Evolutionary conservation across 2,329 filamentous ascomycete genomes (phyloP).

Genomic region (Cercospora zeina): DNA sequence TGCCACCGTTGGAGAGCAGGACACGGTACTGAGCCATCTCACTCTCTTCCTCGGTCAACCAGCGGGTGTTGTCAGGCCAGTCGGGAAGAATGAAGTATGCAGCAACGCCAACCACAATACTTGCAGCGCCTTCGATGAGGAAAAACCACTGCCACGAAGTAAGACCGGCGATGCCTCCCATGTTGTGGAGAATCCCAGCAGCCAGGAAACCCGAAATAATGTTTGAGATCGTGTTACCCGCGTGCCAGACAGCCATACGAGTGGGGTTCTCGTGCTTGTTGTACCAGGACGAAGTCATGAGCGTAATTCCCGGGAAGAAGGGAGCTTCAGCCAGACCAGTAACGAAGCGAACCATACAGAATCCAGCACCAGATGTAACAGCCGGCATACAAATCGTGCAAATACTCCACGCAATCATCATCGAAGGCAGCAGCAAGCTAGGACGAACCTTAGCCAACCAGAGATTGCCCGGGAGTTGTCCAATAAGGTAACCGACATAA

Average conservation of each 20-base stretch:
- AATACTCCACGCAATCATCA: slow-evolving; percentile 49
- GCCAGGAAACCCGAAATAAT: not conserved
- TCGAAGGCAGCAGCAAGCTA: slow-evolving; percentile 41
- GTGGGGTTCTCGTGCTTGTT: not conserved
- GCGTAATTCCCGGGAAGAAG: not conserved
- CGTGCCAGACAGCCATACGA: not conserved
- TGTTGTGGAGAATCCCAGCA: not conserved
- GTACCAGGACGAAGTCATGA: not conserved
- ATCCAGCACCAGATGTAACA: slow-evolving; percentile 41
- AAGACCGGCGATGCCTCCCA: not conserved
- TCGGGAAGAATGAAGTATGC: not conserved
- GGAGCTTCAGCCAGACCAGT: slow-evolving; percentile 37
- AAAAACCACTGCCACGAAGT: not conserved
- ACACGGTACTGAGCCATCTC: slow-evolving; percentile 49
- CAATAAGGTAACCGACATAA: slow-evolving; percentile 47
- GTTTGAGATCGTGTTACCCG: not conserved
- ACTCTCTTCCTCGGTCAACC: slow-evolving; percentile 55
- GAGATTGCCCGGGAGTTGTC: slow-evolving; percentile 52
- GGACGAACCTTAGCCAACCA: slow-evolving; percentile 37
- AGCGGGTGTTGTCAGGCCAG: slow-evolving; percentile 48
- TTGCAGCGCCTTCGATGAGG: not conserved
- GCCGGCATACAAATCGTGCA: slow-evolving; percentile 50
- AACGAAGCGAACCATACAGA: slow-evolving; percentile 45
- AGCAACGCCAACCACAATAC: not conserved
- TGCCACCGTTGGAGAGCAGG: slow-evolving; percentile 37